phyloP scores from a whole-genome alignment of 805 yeast genomes.

The Candida peoriensis region DNA sequence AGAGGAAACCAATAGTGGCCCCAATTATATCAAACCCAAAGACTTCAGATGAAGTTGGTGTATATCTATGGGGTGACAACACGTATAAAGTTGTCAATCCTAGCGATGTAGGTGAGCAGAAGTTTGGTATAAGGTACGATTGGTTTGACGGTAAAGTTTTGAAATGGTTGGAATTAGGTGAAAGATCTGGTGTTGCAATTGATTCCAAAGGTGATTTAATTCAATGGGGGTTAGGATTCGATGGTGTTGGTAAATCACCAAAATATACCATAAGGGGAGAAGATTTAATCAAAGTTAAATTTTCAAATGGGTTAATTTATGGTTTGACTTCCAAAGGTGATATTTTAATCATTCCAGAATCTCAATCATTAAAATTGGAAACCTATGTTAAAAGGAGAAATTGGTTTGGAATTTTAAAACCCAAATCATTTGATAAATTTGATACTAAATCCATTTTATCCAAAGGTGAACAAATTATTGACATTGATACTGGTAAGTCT shows the following conservation, averaged over 20 bases:
- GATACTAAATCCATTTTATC: constrained; percentile 8
- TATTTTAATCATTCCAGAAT: constrained; percentile 30
- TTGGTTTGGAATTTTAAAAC: too few relatives aligned
- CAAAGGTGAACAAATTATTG: constrained; percentile 44
- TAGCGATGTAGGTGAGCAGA: constrained; percentile 28
- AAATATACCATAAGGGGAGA: constrained; percentile 40
- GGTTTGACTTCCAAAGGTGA: constrained; percentile 35
- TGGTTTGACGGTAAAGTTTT: constrained; percentile 60
- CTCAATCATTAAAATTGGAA: too few relatives aligned
- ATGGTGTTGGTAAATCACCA: constrained; percentile 26
- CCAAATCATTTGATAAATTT: too few relatives aligned
- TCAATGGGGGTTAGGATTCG: constrained; percentile 56
- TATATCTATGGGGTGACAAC: constrained; percentile 63
- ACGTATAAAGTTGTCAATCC: constrained; percentile 29
- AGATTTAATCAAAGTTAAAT: constrained; percentile 35
- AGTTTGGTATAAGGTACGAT: constrained; percentile 54
- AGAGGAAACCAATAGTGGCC: constrained; percentile 21
- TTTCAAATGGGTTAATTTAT: constrained; percentile 53
- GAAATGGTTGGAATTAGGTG: constrained; percentile 50
- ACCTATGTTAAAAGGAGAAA: too few relatives aligned
- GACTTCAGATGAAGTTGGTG: constrained; percentile 44
- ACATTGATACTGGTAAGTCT: constrained; percentile 54
- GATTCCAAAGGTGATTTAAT: constrained; percentile 66
- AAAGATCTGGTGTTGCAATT: constrained; percentile 45
- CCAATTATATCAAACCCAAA: constrained; percentile 30